Conservation (phyloP, 108 stramenopile genomes). For the Hondaea fermentalgiana region DNA sequence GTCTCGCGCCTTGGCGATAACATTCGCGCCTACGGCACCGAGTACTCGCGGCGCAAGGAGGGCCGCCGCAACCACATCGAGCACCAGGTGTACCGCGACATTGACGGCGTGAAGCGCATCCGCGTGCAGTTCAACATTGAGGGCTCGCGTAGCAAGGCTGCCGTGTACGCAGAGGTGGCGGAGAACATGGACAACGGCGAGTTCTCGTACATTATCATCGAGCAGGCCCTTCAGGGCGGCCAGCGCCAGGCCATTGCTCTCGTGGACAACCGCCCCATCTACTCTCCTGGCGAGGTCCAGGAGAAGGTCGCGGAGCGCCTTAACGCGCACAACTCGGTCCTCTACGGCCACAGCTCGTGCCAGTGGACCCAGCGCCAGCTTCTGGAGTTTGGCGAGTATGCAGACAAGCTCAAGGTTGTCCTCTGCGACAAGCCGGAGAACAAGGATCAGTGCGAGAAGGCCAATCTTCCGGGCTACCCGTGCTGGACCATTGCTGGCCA, state of each 20-base stretch:
- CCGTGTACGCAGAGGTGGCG: slow-evolving; percentile 41
- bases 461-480: background rate
- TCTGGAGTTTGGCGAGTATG: slow-evolving; percentile 2
- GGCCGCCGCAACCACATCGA: slow-evolving; percentile 1
- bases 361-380: slow-evolving; percentile 16
- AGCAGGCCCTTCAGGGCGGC: background rate
- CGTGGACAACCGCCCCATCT: slow-evolving; percentile 16
- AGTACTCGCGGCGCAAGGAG: slow-evolving; percentile 15
- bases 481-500: background rate
- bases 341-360: slow-evolving; percentile 9
- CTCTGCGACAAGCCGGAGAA: slow-evolving; percentile 3
- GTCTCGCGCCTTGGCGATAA: slow-evolving; percentile 1
- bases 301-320: slow-evolving; percentile 5
- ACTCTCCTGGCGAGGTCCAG: background rate
- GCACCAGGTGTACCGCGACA: slow-evolving; percentile 2
- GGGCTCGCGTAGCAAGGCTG: slow-evolving; percentile 27
- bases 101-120: slow-evolving; percentile 12
- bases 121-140: slow-evolving; percentile 18
- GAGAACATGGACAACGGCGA: slow-evolving; percentile 28
- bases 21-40: background rate
- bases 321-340: background rate
- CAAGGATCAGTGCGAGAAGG: slow-evolving; percentile 12
- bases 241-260: background rate
- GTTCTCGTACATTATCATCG: slow-evolving; percentile 18
- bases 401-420: slow-evolving; percentile 12